Percentiles rank a stretch among this genome's conserved stretches.
Conservation (phyloP, 768 basidiomycete genomes). For the Tephrocybe sp. region DNA sequence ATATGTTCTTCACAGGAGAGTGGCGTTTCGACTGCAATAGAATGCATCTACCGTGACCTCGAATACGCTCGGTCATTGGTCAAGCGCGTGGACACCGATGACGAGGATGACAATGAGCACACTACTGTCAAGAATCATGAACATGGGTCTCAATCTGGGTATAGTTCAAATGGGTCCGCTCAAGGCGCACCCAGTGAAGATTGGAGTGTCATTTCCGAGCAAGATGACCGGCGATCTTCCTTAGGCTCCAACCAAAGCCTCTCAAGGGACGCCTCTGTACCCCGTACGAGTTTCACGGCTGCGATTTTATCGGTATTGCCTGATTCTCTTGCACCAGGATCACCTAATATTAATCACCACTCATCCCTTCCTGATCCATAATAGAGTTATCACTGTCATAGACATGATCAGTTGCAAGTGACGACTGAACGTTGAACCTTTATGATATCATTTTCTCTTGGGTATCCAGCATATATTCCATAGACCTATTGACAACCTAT, state of each 20-base stretch:
- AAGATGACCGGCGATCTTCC: slow-evolving; percentile 59
- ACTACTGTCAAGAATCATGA: slow-evolving; percentile 34
- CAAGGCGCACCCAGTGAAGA: slow-evolving; percentile 67
- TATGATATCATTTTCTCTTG: background rate
- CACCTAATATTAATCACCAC: slow-evolving; percentile 39
- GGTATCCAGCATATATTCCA: slow-evolving; percentile 20
- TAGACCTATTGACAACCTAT: slow-evolving; percentile 15
- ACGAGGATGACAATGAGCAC: slow-evolving; percentile 35
- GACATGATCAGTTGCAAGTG: background rate
- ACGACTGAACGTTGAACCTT: too few species aligned
- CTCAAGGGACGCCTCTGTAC: slow-evolving; percentile 34
- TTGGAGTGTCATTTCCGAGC: slow-evolving; percentile 86
- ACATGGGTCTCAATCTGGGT: slow-evolving; percentile 42
- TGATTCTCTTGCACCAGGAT: slow-evolving; percentile 43
- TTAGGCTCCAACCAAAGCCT: slow-evolving; percentile 49
- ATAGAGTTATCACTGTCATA: slow-evolving; percentile 1
- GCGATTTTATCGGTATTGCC: slow-evolving; percentile 63
- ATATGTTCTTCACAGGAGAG: slow-evolving; percentile 83
- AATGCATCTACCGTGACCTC: slow-evolving; percentile 93
- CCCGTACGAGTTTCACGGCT: slow-evolving; percentile 62
- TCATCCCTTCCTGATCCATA: slow-evolving; percentile 35
- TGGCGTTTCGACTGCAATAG: slow-evolving; percentile 90
- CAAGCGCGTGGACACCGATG: slow-evolving; percentile 48
- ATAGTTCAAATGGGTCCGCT: slow-evolving; percentile 55
- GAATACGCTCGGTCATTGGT: slow-evolving; percentile 91